Evolutionary conservation across 2,329 filamentous ascomycete genomes (phyloP).

Genomic region (Ophiosphaerella herpotricha): DNA sequence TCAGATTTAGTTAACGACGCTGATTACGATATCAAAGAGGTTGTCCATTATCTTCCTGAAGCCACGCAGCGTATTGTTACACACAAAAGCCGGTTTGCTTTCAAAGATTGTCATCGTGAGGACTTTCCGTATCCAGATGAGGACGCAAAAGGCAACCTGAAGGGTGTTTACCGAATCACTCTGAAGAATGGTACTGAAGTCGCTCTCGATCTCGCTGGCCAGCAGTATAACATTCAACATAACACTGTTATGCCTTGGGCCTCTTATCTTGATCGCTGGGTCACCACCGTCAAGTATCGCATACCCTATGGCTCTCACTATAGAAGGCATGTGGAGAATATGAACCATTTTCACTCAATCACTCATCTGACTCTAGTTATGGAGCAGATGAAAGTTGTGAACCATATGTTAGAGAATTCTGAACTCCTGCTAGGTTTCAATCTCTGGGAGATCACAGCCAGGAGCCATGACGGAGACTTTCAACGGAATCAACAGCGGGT

Average conservation of each 20-base stretch:
- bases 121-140: conserved; percentile 12
- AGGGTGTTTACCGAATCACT: conserved; percentile 18
- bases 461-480: background rate
- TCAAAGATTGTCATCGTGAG: conserved; percentile 1
- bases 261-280: conserved; percentile 12
- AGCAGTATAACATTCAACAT: conserved; percentile 12
- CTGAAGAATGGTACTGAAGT: conserved; percentile 16
- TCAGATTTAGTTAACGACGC: conserved; percentile 18
- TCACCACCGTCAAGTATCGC: conserved; percentile 8
- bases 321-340: conserved; percentile 8
- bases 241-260: conserved; percentile 11
- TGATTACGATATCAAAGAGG: conserved; percentile 17
- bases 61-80: conserved; percentile 5
- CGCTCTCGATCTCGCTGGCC: conserved; percentile 16
- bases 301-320: conserved; percentile 14
- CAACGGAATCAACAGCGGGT: background rate
- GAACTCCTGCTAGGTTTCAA: conserved; percentile 6
- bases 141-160: conserved; percentile 7
- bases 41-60: conserved; percentile 10
- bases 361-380: conserved; percentile 13
- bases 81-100: conserved; percentile 5
- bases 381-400: conserved; percentile 9
- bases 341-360: conserved; percentile 7
- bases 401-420: conserved; percentile 4
- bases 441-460: conserved; percentile 2